Evolutionary conservation across 495 filamentous ascomycete species (phyloP).

Genomic region (Aspergillus leporis): DNA sequence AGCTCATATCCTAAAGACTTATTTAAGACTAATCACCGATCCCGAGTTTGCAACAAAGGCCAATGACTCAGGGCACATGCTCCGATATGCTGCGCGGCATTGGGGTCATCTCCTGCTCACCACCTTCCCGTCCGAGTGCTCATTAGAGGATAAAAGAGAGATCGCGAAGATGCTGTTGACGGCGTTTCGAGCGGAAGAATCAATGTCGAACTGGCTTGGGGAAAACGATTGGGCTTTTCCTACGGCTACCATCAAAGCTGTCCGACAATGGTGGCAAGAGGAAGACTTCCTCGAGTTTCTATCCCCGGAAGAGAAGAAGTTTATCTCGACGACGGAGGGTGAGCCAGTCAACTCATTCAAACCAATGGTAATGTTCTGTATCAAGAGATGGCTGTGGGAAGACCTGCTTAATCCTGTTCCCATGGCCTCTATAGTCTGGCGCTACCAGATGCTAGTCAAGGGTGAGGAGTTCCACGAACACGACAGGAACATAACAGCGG

Average conservation of each 20-base stretch:
- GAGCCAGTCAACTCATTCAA: conserved; percentile 20
- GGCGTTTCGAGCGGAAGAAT: conserved; percentile 7
- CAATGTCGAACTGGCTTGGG: conserved; percentile 6
- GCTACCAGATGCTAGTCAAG: conserved; percentile 2
- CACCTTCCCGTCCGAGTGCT: not conserved
- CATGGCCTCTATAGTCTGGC: conserved; percentile 1
- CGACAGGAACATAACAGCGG: not conserved
- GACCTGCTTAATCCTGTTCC: conserved; percentile 3
- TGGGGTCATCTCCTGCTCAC: conserved; percentile 11
- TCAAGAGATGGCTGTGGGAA: conserved; percentile 8
- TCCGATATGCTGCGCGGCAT: conserved; percentile 4
- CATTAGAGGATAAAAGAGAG: conserved; percentile 9
- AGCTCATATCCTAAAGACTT: conserved; percentile 9
- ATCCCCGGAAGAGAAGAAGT: conserved; percentile 22
- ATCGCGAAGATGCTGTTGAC: conserved; percentile 6
- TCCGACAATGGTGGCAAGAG: conserved; percentile 15
- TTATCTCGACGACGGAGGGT: conserved; percentile 20
- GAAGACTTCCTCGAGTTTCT: conserved; percentile 18
- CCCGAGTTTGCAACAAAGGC: conserved; percentile 10
- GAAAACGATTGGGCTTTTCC: not conserved
- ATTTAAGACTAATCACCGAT: conserved; percentile 5
- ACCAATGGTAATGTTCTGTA: conserved; percentile 31
- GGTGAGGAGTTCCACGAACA: conserved; percentile 3
- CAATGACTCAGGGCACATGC: conserved; percentile 3
- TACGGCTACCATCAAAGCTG: not conserved